These are phyloP conservation scores for Metarhizium album DNA, from an alignment of 2,329 filamentous ascomycete species.

Conservation along the genomic window DNA sequence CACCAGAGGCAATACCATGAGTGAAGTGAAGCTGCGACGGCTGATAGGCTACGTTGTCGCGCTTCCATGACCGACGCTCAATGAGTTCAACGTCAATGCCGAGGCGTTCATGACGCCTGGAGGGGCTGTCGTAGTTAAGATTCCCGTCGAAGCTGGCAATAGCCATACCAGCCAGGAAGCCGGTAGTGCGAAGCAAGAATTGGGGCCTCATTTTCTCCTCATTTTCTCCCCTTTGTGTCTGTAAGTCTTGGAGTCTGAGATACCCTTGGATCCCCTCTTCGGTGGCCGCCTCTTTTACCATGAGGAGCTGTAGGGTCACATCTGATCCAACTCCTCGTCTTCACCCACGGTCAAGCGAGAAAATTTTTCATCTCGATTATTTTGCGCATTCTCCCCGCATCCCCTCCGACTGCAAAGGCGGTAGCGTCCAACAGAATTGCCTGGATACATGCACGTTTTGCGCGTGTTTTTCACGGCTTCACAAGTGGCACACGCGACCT, in stretches of 20 bases:
- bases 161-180: constrained; percentile 1
- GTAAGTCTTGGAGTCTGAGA: background rate
- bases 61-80: constrained; percentile 38
- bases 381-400: background rate
- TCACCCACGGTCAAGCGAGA: background rate
- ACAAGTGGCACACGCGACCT: background rate
- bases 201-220: constrained; percentile 3
- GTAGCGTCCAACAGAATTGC: background rate
- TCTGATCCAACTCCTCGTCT: background rate
- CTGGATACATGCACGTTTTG: background rate
- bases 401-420: background rate
- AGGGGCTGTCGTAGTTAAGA: constrained; percentile 58
- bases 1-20: constrained; percentile 45
- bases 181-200: background rate
- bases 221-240: background rate
- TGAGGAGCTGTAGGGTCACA: background rate
- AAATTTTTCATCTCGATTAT: background rate
- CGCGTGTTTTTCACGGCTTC: background rate
- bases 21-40: constrained; percentile 48
- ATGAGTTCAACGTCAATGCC: constrained; percentile 55
- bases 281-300: background rate
- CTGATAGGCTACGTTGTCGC: constrained; percentile 30
- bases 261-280: background rate
- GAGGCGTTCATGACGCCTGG: constrained; percentile 49
- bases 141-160: constrained; percentile 29